phyloP scores from a whole-genome alignment of 768 basidiomycete genomes.

The Dioszegia aurantiaca region DNA sequence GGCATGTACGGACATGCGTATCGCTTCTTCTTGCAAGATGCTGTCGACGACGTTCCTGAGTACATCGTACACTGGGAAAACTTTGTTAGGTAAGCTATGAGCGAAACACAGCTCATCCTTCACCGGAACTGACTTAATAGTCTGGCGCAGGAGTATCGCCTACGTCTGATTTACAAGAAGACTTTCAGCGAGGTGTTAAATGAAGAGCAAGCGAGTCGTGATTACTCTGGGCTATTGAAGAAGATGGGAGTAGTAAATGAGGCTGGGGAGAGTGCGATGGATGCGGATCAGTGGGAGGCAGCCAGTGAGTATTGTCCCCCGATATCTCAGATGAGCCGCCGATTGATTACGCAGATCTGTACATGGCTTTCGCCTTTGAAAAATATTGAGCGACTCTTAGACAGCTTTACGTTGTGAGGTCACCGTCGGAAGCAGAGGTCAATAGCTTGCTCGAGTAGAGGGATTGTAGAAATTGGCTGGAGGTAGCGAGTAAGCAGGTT shows the following conservation, averaged over 20 bases:
- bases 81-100: constrained; percentile 67
- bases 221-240: constrained; percentile 77
- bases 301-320: constrained; percentile 68
- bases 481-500: too few species aligned
- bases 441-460: too few species aligned
- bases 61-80: constrained; percentile 95
- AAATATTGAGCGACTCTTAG: constrained; percentile 47
- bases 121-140: constrained; percentile 54
- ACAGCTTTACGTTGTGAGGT: not conserved
- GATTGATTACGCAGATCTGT: constrained; percentile 64
- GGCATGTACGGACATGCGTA: constrained; percentile 85
- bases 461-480: too few species aligned
- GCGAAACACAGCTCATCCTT: not conserved
- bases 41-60: constrained; percentile 95
- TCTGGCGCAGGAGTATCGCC: constrained; percentile 75
- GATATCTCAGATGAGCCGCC: not conserved
- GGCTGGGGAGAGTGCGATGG: constrained; percentile 84
- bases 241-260: constrained; percentile 88
- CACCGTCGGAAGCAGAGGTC: too few species aligned
- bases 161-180: constrained; percentile 72
- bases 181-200: constrained; percentile 86
- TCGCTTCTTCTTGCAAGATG: constrained; percentile 87
- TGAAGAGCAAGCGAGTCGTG: constrained; percentile 72
- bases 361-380: constrained; percentile 87
- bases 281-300: constrained; percentile 95